Base-by-base conservation (phyloP, 2,329 filamentous ascomycete species). In the Fusarium bulbicola region DNA sequence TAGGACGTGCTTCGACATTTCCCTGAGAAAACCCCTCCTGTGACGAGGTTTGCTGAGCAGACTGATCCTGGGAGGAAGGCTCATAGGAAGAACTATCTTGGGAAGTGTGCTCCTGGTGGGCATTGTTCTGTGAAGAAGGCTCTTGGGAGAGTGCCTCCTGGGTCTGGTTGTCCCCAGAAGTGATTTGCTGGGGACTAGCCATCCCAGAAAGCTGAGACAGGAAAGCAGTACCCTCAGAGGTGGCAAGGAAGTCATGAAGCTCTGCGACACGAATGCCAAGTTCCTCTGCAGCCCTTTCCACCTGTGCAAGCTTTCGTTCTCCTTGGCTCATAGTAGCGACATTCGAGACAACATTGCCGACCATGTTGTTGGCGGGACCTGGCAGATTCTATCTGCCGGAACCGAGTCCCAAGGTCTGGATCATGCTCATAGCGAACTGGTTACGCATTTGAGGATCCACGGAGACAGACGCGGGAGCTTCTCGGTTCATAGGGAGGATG, bases 211-310 rank as follows among this genome's bases (percentile, higher is more conserved):
- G 45, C 43, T 59, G 32, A 6, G 16, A 16, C 34, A 53, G 9
- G 15, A 53, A 30, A 21, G 62, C 73, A 28, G 77, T 65, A 18
- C 78, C 76, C 47, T 80, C 79, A 12, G 76, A 68, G 6, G 75
- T 77, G 14, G 69, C 66, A 20, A 80, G 63, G 32, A 81, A 83
- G 52, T 88, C 86, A 66, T 88, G 85, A 72, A 86, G 88, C 70
- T 88, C 84, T 26, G 84, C 81, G 49, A 89, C 84, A 34, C 86
- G 84, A 74, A 88, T 82, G 12, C 86, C 87, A 37, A 90, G 82
- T 79, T 89, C 86, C 77, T 86, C 85, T 18, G 88, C 87, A 6
- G 86, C 84, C 47, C 85, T 82, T 72, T 90, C 87, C 59, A 90
- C 85, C 72, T 86, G 83, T 57, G 87, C 83, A 66, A 89, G 81